A percentile compares a stretch with the other conserved stretches of the same genome.
Evolutionary conservation across 805 yeast genomes (phyloP).

Genomic region (Metschnikowia amazonensis): DNA sequence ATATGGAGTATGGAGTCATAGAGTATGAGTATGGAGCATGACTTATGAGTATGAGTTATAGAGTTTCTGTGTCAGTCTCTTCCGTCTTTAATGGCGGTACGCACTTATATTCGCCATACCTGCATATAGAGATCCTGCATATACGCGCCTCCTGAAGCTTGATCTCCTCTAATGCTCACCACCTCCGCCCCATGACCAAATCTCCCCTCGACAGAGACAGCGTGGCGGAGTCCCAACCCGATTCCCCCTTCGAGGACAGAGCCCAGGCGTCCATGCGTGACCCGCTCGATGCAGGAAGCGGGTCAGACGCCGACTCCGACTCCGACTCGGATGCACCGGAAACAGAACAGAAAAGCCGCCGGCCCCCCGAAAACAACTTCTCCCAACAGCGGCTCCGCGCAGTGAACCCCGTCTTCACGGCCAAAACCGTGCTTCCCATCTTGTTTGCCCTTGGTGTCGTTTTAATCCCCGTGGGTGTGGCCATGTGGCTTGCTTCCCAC

Average conservation of each 20-base stretch:
- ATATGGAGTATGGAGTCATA: too few species aligned
- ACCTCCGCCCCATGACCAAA: not conserved
- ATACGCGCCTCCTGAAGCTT: too few species aligned
- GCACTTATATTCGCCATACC: too few species aligned
- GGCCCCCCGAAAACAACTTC: slow-evolving; percentile 61
- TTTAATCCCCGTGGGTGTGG: slow-evolving; percentile 44
- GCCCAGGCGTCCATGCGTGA: slow-evolving; percentile 6
- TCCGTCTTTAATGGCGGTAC: too few species aligned
- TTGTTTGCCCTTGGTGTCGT: slow-evolving; percentile 36
- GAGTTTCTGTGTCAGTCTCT: too few species aligned
- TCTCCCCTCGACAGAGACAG: not conserved
- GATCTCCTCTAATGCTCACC: too few species aligned
- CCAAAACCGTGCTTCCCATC: slow-evolving; percentile 40
- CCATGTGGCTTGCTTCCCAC: slow-evolving; percentile 45
- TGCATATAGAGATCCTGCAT: too few species aligned
- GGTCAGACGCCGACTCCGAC: slow-evolving; percentile 34
- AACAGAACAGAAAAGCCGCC: slow-evolving; percentile 47
- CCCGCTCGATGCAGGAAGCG: slow-evolving; percentile 6
- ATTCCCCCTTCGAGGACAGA: slow-evolving; percentile 16
- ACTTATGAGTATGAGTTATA: too few species aligned
- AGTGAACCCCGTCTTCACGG: slow-evolving; percentile 43
- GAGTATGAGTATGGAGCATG: too few species aligned
- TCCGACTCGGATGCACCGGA: slow-evolving; percentile 32
- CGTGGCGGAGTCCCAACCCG: slow-evolving; percentile 4
- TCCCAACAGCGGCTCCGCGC: slow-evolving; percentile 55